phyloP scores from a whole-genome alignment of 192 early-diverging fungal genomes.

The Backusella liffmaniae region DNA sequence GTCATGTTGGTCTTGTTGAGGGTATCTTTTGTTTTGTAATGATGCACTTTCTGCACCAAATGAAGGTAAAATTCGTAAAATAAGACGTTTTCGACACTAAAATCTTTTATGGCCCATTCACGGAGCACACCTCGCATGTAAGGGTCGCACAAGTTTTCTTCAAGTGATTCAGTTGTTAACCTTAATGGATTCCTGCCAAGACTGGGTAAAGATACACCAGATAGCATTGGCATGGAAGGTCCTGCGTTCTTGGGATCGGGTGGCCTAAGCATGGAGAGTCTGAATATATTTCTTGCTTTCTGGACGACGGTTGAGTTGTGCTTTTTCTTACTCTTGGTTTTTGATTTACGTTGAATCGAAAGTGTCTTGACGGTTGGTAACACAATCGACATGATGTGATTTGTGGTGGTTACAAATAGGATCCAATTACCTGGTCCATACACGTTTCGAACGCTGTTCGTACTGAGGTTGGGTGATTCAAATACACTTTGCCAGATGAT shows the following conservation, averaged over 20 bases:
- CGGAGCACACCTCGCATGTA: conserved; percentile 1
- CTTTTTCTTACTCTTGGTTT: not conserved
- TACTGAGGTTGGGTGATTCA: not conserved
- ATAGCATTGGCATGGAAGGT: not conserved
- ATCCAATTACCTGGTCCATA: conserved; percentile 12
- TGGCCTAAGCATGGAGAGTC: not conserved
- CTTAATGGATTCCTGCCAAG: not conserved
- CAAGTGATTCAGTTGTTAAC: conserved; percentile 10
- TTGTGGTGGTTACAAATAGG: not conserved
- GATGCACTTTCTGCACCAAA: not conserved
- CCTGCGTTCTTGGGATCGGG: not conserved
- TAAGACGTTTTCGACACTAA: conserved; percentile 25
- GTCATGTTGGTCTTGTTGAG: not conserved
- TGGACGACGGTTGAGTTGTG: not conserved
- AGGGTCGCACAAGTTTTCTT: not conserved
- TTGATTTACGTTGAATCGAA: not conserved
- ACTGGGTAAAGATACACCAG: not conserved
- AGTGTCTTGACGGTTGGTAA: not conserved
- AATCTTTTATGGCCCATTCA: conserved; percentile 21
- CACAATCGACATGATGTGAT: conserved; percentile 7
- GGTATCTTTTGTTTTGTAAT: not conserved
- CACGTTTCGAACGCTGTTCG: not conserved
- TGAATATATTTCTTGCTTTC: not conserved
- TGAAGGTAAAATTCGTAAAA: conserved; percentile 22
- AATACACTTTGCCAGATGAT: conserved; percentile 35